Conservation (phyloP, 805 yeast species). For the Saturnispora quitensis region DNA sequence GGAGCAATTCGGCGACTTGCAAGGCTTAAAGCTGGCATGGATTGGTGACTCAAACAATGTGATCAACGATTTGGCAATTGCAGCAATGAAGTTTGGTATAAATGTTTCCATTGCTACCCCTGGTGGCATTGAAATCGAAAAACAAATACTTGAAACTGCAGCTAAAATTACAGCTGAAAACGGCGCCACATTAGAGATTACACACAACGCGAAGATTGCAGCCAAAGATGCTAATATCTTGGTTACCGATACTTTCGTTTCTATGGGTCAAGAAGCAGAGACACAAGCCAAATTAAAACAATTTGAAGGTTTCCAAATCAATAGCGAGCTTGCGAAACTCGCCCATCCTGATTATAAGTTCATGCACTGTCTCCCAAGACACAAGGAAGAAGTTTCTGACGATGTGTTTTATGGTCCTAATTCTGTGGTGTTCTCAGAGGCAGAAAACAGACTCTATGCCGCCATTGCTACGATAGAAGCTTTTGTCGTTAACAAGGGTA, state of each 20-base stretch:
- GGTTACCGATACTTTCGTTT: constrained; percentile 94
- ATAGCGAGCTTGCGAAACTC: constrained; percentile 54
- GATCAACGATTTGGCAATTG: constrained; percentile 85
- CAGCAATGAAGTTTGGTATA: constrained; percentile 77
- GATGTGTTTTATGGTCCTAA: constrained; percentile 80
- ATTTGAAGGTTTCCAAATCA: constrained; percentile 82
- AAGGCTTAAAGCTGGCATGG: constrained; percentile 80
- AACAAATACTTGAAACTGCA: constrained; percentile 46
- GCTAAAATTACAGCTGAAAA: constrained; percentile 39
- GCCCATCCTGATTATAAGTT: constrained; percentile 71
- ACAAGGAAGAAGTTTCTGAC: constrained; percentile 87
- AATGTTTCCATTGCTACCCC: constrained; percentile 83
- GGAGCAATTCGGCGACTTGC: constrained; percentile 55
- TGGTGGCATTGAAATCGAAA: constrained; percentile 53
- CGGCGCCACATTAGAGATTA: constrained; percentile 45
- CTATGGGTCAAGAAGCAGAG: constrained; percentile 95
- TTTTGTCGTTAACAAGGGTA: constrained; percentile 78
- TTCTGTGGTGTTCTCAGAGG: constrained; percentile 89
- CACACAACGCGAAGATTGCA: constrained; percentile 71
- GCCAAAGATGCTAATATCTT: constrained; percentile 66
- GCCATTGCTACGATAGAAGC: constrained; percentile 92
- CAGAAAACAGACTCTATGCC: constrained; percentile 92
- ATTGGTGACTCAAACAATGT: constrained; percentile 96
- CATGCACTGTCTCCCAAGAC: constrained; percentile 98
- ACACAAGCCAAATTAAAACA: constrained; percentile 62